Conservation (phyloP, 805 yeast genomes). For the Alloascoidea africana region DNA sequence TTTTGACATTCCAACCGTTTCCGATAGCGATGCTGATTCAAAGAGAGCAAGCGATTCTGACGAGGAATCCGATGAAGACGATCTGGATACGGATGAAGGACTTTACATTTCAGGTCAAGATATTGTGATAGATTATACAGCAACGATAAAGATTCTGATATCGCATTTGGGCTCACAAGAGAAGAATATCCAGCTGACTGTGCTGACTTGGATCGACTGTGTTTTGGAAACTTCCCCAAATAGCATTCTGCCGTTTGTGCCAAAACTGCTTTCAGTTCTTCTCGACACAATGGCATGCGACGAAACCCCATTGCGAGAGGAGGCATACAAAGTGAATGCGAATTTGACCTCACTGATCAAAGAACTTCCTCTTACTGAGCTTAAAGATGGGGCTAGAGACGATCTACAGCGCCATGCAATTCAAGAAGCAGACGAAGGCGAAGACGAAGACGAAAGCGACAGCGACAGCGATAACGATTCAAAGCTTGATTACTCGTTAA, state of each 20-base stretch:
- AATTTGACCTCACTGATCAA: conserved; percentile 38
- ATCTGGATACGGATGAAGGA: conserved; percentile 30
- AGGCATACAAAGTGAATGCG: conserved; percentile 41
- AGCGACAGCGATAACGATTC: conserved; percentile 1
- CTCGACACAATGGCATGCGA: conserved; percentile 46
- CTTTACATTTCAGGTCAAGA: conserved; percentile 67
- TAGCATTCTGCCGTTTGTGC: conserved; percentile 58
- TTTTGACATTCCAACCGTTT: not conserved
- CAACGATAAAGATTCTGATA: conserved; percentile 68
- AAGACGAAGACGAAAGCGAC: not conserved
- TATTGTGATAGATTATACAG: conserved; percentile 63
- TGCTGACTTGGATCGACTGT: conserved; percentile 69
- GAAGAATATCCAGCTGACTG: conserved; percentile 63
- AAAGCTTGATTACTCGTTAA: conserved; percentile 34
- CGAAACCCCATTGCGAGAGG: conserved; percentile 29
- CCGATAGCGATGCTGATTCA: not conserved
- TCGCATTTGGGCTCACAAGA: conserved; percentile 64
- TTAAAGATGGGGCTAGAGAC: conserved; percentile 19
- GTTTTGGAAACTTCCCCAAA: conserved; percentile 60
- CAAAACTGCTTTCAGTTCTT: conserved; percentile 57
- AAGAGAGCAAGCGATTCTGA: conserved; percentile 10
- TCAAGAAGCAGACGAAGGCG: conserved; percentile 11
- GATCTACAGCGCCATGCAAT: conserved; percentile 11
- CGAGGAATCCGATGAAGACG: conserved; percentile 12
- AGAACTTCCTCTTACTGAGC: conserved; percentile 24